phyloP scores from a whole-genome alignment of 805 yeast species.

The Teunomyces funiuensis region DNA sequence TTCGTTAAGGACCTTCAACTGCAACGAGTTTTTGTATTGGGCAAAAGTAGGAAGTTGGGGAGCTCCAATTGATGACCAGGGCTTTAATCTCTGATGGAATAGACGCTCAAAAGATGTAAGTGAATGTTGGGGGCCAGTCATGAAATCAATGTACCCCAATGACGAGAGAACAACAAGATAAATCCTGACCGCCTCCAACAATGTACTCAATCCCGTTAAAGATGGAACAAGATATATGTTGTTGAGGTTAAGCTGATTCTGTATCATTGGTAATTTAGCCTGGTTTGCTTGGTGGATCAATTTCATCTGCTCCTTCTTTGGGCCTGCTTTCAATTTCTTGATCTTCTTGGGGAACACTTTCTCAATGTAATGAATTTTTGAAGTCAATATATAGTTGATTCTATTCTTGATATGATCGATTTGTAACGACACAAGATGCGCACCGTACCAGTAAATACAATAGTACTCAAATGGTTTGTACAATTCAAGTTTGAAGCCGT shows the following conservation, averaged over 20 bases:
- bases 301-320: slow-evolving; percentile 43
- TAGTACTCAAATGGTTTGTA: slow-evolving; percentile 70
- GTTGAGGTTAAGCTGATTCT: slow-evolving; percentile 22
- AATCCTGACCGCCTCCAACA: slow-evolving; percentile 21
- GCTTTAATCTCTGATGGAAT: slow-evolving; percentile 62
- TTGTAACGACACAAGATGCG: slow-evolving; percentile 43
- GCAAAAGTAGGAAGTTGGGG: slow-evolving; percentile 61
- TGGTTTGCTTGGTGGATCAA: slow-evolving; percentile 26
- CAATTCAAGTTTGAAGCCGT: slow-evolving; percentile 74
- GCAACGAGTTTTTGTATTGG: slow-evolving; percentile 28
- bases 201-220: slow-evolving; percentile 15
- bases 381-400: slow-evolving; percentile 29
- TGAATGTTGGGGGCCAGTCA: slow-evolving; percentile 25
- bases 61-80: slow-evolving; percentile 76
- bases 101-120: slow-evolving; percentile 23
- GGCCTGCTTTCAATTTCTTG: slow-evolving; percentile 51
- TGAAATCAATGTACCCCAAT: slow-evolving; percentile 20
- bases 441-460: slow-evolving; percentile 66
- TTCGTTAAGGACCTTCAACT: slow-evolving; percentile 3
- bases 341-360: slow-evolving; percentile 37
- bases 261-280: slow-evolving; percentile 35
- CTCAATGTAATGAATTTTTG: slow-evolving; percentile 35
- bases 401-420: slow-evolving; percentile 47
- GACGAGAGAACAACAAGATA: slow-evolving; percentile 19
- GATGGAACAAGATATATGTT: slow-evolving; percentile 19